Percentiles rank a stretch among this genome's conserved stretches.
Conservation (phyloP, 2,329 filamentous ascomycete species). For the Hypoxylon sp. region DNA sequence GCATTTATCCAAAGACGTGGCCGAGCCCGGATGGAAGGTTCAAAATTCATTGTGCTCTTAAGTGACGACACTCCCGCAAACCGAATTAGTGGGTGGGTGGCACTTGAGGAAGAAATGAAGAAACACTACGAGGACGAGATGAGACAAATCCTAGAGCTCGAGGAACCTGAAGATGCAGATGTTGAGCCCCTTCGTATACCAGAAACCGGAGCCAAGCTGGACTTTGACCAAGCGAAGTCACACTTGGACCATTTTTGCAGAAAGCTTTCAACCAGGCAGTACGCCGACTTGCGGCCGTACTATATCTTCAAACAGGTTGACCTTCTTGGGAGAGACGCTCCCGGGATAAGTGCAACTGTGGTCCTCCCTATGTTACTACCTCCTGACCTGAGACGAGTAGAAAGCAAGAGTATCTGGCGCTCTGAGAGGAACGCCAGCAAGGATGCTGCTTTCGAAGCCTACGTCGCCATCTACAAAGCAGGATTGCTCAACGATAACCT, state of each 20-base stretch:
- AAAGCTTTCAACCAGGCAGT: slow-evolving; percentile 63
- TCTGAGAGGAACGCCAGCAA: slow-evolving; percentile 77
- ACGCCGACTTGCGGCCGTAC: slow-evolving; percentile 71
- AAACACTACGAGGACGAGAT: slow-evolving; percentile 70
- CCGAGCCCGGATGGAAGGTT: slow-evolving; percentile 59
- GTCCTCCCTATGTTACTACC: slow-evolving; percentile 75
- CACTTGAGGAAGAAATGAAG: slow-evolving; percentile 77
- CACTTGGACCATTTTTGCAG: slow-evolving; percentile 86
- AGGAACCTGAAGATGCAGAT: slow-evolving; percentile 51
- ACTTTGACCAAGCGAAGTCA: slow-evolving; percentile 74
- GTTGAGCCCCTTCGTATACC: slow-evolving; percentile 49
- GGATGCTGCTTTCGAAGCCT: slow-evolving; percentile 86
- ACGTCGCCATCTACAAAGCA: slow-evolving; percentile 70
- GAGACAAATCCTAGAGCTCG: slow-evolving; percentile 58
- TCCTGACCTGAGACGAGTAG: slow-evolving; percentile 62
- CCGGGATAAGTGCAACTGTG: slow-evolving; percentile 64
- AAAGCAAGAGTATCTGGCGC: slow-evolving; percentile 66
- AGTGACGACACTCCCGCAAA: slow-evolving; percentile 45
- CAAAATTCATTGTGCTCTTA: slow-evolving; percentile 58
- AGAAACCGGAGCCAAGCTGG: slow-evolving; percentile 68
- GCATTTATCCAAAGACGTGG: slow-evolving; percentile 67
- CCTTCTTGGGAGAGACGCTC: slow-evolving; percentile 27
- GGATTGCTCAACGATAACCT: slow-evolving; percentile 81
- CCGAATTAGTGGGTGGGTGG: slow-evolving; percentile 62
- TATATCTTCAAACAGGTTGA: slow-evolving; percentile 62